phyloP scores from a whole-genome alignment of 2,329 filamentous ascomycete species.

The Proliferodiscus dingleyae region DNA sequence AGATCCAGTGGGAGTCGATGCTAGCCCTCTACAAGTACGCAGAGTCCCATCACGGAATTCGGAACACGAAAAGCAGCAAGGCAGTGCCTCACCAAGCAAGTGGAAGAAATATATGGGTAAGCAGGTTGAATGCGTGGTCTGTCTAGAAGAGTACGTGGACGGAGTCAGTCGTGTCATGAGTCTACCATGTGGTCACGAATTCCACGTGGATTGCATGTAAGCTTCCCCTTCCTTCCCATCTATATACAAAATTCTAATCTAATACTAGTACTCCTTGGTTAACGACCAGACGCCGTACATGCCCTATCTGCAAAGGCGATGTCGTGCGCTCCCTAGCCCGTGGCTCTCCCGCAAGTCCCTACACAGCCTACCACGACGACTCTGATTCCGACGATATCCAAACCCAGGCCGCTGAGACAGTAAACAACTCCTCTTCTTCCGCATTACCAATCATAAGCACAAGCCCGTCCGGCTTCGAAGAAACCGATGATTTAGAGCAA shows the following conservation, averaged over 20 bases:
- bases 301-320: slow-evolving; percentile 96
- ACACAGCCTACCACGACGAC: slow-evolving; percentile 35
- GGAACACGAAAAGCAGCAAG: slow-evolving; percentile 44
- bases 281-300: slow-evolving; percentile 91
- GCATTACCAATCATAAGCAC: slow-evolving; percentile 24
- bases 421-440: slow-evolving; percentile 44
- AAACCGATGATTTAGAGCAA: slow-evolving; percentile 24
- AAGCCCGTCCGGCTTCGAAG: slow-evolving; percentile 6
- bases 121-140: slow-evolving; percentile 89
- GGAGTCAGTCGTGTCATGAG: slow-evolving; percentile 96
- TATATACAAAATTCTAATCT: slow-evolving; percentile 7
- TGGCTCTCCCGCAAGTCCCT: slow-evolving; percentile 28
- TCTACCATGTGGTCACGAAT: slow-evolving; percentile 93
- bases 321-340: slow-evolving; percentile 69
- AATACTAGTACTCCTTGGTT: slow-evolving; percentile 81
- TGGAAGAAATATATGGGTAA: slow-evolving; percentile 64
- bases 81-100: slow-evolving; percentile 42
- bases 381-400: slow-evolving; percentile 42
- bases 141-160: slow-evolving; percentile 92
- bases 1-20: slow-evolving; percentile 40
- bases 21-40: slow-evolving; percentile 30
- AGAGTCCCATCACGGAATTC: slow-evolving; percentile 16
- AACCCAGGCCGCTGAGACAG: slow-evolving; percentile 38
- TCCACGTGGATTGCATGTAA: slow-evolving; percentile 98
- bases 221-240: slow-evolving; percentile 38